Percentiles rank a stretch among this genome's conserved stretches.
Conservation (phyloP, 805 yeast species). For the Candida endomychidarum region DNA sequence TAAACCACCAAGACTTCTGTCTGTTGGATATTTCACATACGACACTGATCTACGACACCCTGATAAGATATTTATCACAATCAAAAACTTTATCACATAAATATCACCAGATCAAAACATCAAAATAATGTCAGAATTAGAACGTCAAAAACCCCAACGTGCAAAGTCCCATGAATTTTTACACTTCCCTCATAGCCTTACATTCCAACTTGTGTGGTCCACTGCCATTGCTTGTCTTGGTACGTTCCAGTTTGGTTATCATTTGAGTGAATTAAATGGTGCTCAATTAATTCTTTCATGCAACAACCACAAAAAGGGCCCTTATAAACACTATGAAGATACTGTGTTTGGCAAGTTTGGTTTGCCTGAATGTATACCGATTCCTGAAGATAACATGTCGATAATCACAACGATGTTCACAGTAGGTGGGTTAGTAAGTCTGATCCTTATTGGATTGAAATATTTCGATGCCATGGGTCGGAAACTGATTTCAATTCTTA, state of each 20-base stretch:
- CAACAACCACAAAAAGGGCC: constrained; percentile 19
- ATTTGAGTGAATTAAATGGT: constrained; percentile 39
- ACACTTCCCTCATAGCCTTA: constrained; percentile 22
- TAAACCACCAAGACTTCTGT: too few species aligned
- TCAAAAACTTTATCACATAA: background rate
- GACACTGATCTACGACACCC: too few species aligned
- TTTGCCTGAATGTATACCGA: constrained; percentile 29
- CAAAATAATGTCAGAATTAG: too few species aligned
- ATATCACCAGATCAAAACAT: background rate
- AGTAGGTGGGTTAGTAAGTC: constrained; percentile 35
- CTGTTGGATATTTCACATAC: too few species aligned
- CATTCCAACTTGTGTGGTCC: constrained; percentile 35
- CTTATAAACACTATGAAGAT: constrained; percentile 21
- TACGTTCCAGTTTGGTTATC: constrained; percentile 41
- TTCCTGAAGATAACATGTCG: constrained; percentile 22
- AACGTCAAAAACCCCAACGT: background rate
- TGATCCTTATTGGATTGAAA: constrained; percentile 29
- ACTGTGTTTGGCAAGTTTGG: constrained; percentile 28
- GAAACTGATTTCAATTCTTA: constrained; percentile 20
- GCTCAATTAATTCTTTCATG: constrained; percentile 32
- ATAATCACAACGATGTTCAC: constrained; percentile 35
- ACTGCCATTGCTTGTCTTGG: constrained; percentile 33
- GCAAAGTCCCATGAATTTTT: constrained; percentile 7
- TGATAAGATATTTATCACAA: background rate
- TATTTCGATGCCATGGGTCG: constrained; percentile 28